Evolutionary conservation across 176 grass and related monocot species (phyloP).

Genomic region (Juncus inflexus): DNA sequence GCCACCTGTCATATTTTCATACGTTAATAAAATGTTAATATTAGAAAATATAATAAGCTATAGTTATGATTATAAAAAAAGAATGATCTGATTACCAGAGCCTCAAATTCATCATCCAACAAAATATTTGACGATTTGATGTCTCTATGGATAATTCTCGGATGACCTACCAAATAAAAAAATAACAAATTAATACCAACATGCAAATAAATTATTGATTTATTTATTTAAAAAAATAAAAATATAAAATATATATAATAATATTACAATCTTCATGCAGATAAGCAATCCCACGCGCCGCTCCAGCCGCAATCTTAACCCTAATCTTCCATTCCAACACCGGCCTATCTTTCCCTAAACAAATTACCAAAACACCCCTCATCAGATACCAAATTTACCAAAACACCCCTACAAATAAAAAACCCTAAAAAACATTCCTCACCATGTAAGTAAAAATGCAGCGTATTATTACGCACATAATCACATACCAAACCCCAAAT

Average conservation of each 20-base stretch:
- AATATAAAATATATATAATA: conserved; percentile 20
- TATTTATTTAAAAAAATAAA: background rate
- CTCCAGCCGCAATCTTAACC: conserved; percentile 71
- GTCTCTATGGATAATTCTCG: conserved; percentile 90
- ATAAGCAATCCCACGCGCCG: conserved; percentile 86
- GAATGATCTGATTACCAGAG: conserved; percentile 46
- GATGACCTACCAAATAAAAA: conserved; percentile 56
- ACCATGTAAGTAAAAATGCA: conserved; percentile 90
- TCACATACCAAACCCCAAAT: conserved; percentile 57
- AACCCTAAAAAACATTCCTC: background rate
- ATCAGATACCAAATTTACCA: conserved; percentile 4
- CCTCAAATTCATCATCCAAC: conserved; percentile 80
- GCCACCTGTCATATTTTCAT: conserved; percentile 48
- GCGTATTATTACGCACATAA: conserved; percentile 66
- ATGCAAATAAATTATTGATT: conserved; percentile 7
- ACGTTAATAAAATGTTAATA: conserved; percentile 7
- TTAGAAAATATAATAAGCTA: background rate
- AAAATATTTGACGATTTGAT: conserved; percentile 99
- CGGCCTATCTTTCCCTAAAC: conserved; percentile 42
- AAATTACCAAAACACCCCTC: background rate
- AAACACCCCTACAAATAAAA: background rate
- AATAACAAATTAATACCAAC: conserved; percentile 4
- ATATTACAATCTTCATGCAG: conserved; percentile 93
- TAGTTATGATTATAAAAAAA: conserved; percentile 2
- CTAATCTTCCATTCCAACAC: conserved; percentile 69